phyloP scores from a whole-genome alignment of 2,329 filamentous ascomycete genomes.

The Corynespora cassiicola region DNA sequence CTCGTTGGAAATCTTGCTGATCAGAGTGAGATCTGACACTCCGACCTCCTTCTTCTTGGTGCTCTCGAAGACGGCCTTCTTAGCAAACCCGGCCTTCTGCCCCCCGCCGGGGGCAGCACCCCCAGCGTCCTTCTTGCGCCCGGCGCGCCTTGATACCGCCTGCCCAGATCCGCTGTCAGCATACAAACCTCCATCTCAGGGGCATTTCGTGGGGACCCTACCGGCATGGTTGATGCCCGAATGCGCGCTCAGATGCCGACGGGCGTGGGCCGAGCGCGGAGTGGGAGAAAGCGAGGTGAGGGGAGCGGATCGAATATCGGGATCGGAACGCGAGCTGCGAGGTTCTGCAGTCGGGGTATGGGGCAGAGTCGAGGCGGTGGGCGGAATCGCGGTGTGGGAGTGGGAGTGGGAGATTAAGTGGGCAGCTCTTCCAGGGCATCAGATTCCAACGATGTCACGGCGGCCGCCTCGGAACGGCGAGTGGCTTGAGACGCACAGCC shows the following conservation, averaged over 20 bases:
- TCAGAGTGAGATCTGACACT: constrained; percentile 93
- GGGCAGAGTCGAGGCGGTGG: not conserved
- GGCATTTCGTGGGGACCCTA: constrained; percentile 21
- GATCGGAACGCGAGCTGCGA: no score
- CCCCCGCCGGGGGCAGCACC: constrained; percentile 52
- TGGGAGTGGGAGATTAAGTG: not conserved
- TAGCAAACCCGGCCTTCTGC: constrained; percentile 72
- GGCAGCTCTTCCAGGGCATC: constrained; percentile 8
- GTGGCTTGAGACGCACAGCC: no score
- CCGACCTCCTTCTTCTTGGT: constrained; percentile 99
- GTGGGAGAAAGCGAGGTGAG: constrained; percentile 18
- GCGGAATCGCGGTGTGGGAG: not conserved
- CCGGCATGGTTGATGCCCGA: constrained; percentile 47
- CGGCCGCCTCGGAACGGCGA: constrained; percentile 22
- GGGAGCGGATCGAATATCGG: not conserved
- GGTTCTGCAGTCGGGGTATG: not conserved
- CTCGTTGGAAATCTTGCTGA: constrained; percentile 99
- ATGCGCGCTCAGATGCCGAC: constrained; percentile 25
- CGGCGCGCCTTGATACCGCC: constrained; percentile 65
- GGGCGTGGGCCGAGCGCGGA: constrained; percentile 14
- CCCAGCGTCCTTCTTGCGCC: constrained; percentile 62
- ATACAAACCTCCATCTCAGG: constrained; percentile 6
- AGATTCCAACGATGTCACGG: constrained; percentile 26
- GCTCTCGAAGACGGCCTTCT: constrained; percentile 94
- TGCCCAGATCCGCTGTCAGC: constrained; percentile 35